A percentile compares a stretch with the other conserved stretches of the same genome.
These are phyloP conservation scores for Epipyxis sp. DNA, from an alignment of 108 stramenopile genomes.

Conservation along the genomic window DNA sequence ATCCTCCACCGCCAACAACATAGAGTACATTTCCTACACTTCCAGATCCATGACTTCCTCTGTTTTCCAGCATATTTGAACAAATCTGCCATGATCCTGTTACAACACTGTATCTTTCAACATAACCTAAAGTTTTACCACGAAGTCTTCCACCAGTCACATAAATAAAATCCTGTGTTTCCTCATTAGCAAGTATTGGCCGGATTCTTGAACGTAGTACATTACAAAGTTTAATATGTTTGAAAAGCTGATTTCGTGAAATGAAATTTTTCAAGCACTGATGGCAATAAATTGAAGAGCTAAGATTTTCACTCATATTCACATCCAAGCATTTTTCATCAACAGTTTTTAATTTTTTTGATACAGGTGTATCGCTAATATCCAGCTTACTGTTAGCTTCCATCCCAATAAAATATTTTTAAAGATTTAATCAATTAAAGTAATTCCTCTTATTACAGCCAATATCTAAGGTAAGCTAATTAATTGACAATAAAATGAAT, in stretches of 20 bases:
- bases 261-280: background rate
- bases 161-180: constrained; percentile 7
- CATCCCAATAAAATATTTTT: too few species aligned
- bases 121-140: constrained; percentile 1
- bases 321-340: background rate
- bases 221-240: background rate
- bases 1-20: constrained; percentile 20
- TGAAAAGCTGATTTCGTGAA: constrained; percentile 17
- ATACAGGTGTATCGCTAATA: too few species aligned
- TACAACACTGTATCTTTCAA: background rate
- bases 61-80: background rate
- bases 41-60: background rate
- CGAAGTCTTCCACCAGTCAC: constrained; percentile 4
- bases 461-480: too few species aligned
- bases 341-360: too few species aligned
- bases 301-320: background rate
- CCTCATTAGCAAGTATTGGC: background rate
- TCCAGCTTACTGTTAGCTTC: too few species aligned
- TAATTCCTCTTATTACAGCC: too few species aligned
- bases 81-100: background rate
- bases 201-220: background rate
- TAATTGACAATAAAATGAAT: too few species aligned
- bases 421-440: too few species aligned
- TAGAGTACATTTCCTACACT: background rate
- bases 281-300: background rate